Conservation (phyloP, 371 early-diverging fungal genomes). For the Lichtheimia hyalospora region DNA sequence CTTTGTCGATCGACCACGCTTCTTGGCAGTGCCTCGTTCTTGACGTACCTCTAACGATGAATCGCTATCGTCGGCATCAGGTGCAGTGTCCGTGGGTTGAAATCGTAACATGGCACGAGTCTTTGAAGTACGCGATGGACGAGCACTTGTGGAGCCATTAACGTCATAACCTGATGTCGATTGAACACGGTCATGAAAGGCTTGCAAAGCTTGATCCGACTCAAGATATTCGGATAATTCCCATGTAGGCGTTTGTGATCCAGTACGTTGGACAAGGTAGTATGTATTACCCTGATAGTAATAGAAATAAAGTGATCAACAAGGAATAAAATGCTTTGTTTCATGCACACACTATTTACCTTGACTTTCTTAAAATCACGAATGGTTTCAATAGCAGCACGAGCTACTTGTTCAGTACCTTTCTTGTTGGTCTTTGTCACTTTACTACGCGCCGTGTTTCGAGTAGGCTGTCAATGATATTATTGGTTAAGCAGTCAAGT, state of each 20-base stretch:
- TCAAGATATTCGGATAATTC: constrained; percentile 8
- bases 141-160: not conserved
- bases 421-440: too few species aligned
- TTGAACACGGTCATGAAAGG: constrained; percentile 17
- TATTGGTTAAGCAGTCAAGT: too few species aligned
- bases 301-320: not conserved
- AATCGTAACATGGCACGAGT: constrained; percentile 33
- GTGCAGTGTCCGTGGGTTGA: constrained; percentile 6
- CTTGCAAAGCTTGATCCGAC: constrained; percentile 7
- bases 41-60: not conserved
- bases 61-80: constrained; percentile 3
- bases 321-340: not conserved
- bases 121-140: constrained; percentile 26
- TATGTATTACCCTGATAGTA: constrained; percentile 11
- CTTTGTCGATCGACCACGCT: constrained; percentile 11
- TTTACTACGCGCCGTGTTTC: too few species aligned
- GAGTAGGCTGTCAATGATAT: too few species aligned
- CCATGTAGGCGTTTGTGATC: constrained; percentile 19
- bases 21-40: constrained; percentile 4
- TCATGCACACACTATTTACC: not conserved
- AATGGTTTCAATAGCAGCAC: constrained; percentile 9
- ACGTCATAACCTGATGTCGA: constrained; percentile 20
- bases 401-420: too few species aligned
- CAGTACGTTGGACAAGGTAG: constrained; percentile 23
- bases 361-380: constrained; percentile 12